Evolutionary conservation across 2,329 filamentous ascomycete species (phyloP).

Genomic region (Alternaria ventricosa): DNA sequence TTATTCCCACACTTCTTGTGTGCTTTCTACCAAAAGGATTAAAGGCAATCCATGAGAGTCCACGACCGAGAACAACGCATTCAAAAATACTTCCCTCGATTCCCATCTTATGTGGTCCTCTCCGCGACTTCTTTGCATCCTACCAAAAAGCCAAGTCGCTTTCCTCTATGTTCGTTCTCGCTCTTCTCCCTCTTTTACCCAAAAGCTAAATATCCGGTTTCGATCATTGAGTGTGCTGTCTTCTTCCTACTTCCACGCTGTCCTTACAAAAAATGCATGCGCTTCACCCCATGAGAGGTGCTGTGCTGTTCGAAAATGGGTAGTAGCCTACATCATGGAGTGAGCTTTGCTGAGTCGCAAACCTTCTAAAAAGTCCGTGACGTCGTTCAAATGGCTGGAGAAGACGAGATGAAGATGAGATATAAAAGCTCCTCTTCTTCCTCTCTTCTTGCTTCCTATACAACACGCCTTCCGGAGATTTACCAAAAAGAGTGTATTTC

Average conservation of each 20-base stretch:
- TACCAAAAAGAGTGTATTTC: background rate
- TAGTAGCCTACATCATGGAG: background rate
- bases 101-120: background rate
- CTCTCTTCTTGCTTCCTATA: background rate
- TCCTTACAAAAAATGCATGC: background rate
- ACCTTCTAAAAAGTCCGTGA: background rate
- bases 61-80: too few species aligned
- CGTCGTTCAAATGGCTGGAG: background rate
- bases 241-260: rapidly evolving
- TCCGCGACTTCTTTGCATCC: background rate
- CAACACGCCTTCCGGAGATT: background rate
- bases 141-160: background rate
- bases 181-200: background rate
- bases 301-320: background rate
- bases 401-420: background rate
- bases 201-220: rapidly evolving
- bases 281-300: too few species aligned
- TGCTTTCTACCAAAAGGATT: too few species aligned
- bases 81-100: background rate
- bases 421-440: background rate
- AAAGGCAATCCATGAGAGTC: too few species aligned
- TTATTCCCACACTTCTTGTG: too few species aligned
- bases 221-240: background rate
- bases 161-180: background rate
- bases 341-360: background rate